These are phyloP conservation scores for Micractinium conductrix DNA, from an alignment of 139 green algal species.

Conservation along the genomic window DNA sequence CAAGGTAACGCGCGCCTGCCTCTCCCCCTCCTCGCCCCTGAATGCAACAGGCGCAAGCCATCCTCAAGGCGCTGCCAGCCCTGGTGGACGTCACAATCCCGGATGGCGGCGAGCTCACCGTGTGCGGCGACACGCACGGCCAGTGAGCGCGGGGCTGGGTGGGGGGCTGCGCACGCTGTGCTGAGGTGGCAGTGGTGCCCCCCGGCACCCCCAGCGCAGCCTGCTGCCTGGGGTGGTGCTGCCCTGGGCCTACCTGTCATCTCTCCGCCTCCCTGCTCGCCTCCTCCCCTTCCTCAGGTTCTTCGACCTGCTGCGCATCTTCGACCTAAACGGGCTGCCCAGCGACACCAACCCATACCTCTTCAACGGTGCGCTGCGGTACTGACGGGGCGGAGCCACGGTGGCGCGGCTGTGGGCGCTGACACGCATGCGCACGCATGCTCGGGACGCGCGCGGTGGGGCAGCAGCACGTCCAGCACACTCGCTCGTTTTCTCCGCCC, in stretches of 20 bases:
- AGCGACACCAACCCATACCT: slow-evolving; percentile 93
- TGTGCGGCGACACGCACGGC: slow-evolving; percentile 90
- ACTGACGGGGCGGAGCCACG: too few species aligned
- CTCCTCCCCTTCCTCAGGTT: slow-evolving; percentile 72
- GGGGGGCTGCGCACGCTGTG: too few species aligned
- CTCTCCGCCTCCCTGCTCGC: background rate
- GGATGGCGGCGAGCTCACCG: slow-evolving; percentile 73
- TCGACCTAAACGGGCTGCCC: slow-evolving; percentile 92
- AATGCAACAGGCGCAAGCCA: slow-evolving; percentile 55
- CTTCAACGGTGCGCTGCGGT: slow-evolving; percentile 95
- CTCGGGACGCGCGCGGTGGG: too few species aligned
- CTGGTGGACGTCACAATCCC: slow-evolving; percentile 83
- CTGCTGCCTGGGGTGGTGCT: background rate
- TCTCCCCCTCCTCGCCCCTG: slow-evolving; percentile 5
- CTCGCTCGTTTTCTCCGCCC: too few species aligned
- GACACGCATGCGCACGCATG: too few species aligned
- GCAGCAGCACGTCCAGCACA: too few species aligned
- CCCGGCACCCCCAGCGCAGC: too few species aligned
- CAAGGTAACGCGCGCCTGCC: background rate
- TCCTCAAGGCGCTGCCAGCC: slow-evolving; percentile 65
- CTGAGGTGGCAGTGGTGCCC: too few species aligned
- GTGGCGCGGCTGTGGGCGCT: too few species aligned
- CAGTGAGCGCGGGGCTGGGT: background rate
- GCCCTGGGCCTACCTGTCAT: background rate
- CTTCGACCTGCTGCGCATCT: slow-evolving; percentile 98